phyloP scores from a whole-genome alignment of 331 rosid genomes.

The Cydonia oblonga region DNA sequence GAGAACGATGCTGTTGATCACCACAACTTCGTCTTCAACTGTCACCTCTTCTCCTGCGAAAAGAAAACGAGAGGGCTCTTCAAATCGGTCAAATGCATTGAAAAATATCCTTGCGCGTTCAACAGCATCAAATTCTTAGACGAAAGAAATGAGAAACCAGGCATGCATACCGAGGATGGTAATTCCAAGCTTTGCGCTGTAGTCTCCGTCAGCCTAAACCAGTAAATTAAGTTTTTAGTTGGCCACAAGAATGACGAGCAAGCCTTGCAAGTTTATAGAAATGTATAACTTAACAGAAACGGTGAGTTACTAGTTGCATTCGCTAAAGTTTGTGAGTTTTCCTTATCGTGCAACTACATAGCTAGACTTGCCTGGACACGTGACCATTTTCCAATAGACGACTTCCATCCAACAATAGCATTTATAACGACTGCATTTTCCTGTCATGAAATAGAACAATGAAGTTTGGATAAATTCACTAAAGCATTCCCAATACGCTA shows the following conservation, averaged over 20 bases:
- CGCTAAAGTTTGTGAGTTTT: background rate
- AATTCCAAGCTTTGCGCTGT: slow-evolving; percentile 37
- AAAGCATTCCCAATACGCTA: background rate
- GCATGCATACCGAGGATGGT: slow-evolving; percentile 34
- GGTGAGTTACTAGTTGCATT: background rate
- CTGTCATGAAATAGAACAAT: slow-evolving; percentile 8
- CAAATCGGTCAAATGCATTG: background rate
- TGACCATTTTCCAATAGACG: slow-evolving; percentile 40
- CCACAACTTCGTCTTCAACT: slow-evolving; percentile 52
- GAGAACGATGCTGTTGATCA: slow-evolving; percentile 43
- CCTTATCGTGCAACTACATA: background rate
- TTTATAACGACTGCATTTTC: slow-evolving; percentile 37
- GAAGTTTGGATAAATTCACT: background rate
- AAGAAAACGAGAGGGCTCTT: background rate
- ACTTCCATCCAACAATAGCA: slow-evolving; percentile 47
- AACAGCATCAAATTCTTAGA: background rate
- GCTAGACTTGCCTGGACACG: slow-evolving; percentile 36
- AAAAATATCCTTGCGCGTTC: background rate
- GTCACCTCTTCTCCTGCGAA: slow-evolving; percentile 39
- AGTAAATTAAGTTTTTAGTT: background rate
- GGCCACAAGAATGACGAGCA: background rate
- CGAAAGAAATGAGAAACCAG: background rate
- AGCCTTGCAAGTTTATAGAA: background rate
- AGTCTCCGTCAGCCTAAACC: slow-evolving; percentile 35
- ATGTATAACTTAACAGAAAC: background rate